Percentiles rank a stretch among this genome's conserved stretches.
Evolutionary conservation across 176 grass and related monocot species (phyloP).

Genomic region (Alopecurus myosuroides): DNA sequence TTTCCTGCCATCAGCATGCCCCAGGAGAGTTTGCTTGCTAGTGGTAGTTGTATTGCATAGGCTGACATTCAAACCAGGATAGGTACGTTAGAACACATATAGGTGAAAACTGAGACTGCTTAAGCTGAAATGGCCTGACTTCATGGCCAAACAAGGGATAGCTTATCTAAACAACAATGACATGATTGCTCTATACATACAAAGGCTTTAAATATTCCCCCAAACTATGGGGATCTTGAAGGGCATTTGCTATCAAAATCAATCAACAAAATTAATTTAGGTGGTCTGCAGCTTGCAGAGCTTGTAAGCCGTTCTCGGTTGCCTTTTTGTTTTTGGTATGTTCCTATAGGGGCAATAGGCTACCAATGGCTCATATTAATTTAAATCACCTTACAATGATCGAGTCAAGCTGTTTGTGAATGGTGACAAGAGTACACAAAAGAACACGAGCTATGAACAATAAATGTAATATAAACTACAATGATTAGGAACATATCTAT

Average conservation of each 20-base stretch:
- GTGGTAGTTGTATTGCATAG: slow-evolving; percentile 91
- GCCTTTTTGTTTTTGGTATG: background rate
- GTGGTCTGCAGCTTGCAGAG: background rate
- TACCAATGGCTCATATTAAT: background rate
- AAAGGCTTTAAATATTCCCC: background rate
- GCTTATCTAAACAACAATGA: background rate
- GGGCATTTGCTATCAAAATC: background rate
- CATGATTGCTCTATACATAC: background rate
- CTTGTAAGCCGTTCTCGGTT: background rate
- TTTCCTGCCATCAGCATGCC: slow-evolving; percentile 91
- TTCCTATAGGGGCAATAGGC: background rate
- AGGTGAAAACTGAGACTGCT: background rate
- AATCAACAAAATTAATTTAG: background rate
- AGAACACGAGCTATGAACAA: background rate
- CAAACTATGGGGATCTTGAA: background rate
- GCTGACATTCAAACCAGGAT: slow-evolving; percentile 39
- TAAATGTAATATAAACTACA: background rate
- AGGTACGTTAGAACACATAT: background rate
- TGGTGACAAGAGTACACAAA: background rate
- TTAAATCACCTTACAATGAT: background rate
- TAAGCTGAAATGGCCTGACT: background rate
- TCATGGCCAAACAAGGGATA: background rate
- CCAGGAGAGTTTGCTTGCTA: slow-evolving; percentile 83
- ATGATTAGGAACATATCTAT: background rate
- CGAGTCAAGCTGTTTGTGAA: background rate